Conservation (phyloP, 768 basidiomycete species). For the Auricularia sp. region DNA sequence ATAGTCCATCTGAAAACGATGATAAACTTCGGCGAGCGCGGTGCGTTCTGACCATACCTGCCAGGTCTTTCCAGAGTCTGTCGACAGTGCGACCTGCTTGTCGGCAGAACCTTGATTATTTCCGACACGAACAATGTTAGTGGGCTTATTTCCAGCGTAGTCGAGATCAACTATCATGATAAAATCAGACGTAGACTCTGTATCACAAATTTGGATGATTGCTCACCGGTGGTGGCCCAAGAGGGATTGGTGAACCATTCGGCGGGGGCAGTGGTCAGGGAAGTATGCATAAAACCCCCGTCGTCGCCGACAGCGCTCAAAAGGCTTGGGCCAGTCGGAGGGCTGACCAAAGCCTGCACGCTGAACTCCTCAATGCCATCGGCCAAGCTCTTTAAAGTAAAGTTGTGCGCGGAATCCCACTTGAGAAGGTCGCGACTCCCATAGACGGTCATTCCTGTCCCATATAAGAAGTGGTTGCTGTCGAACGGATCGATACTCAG, state of each 20-base stretch:
- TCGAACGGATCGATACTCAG: constrained; percentile 56
- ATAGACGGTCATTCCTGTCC: constrained; percentile 57
- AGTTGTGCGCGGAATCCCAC: constrained; percentile 52
- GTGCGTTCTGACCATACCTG: constrained; percentile 8
- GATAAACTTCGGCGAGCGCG: neutral
- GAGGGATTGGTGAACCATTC: constrained; percentile 31
- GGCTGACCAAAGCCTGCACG: constrained; percentile 47
- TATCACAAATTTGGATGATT: constrained; percentile 20
- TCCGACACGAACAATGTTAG: constrained; percentile 29
- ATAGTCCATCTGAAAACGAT: constrained; percentile 30
- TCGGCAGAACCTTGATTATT: constrained; percentile 17
- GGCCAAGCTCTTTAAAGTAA: constrained; percentile 49
- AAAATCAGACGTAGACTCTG: neutral
- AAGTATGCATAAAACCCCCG: constrained; percentile 40
- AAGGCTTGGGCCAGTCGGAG: constrained; percentile 46
- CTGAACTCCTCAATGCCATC: constrained; percentile 59
- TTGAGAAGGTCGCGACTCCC: constrained; percentile 45
- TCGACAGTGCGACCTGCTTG: constrained; percentile 49
- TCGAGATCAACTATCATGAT: constrained; percentile 30
- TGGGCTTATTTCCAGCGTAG: constrained; percentile 42
- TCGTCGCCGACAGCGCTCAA: constrained; percentile 48
- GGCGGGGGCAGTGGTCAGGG: constrained; percentile 31
- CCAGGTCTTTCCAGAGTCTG: constrained; percentile 45
- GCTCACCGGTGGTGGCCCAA: constrained; percentile 19
- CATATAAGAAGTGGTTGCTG: constrained; percentile 60